Evolutionary conservation across 208 protist genomes (phyloP).

Genomic region (Angomonas deanei): DNA sequence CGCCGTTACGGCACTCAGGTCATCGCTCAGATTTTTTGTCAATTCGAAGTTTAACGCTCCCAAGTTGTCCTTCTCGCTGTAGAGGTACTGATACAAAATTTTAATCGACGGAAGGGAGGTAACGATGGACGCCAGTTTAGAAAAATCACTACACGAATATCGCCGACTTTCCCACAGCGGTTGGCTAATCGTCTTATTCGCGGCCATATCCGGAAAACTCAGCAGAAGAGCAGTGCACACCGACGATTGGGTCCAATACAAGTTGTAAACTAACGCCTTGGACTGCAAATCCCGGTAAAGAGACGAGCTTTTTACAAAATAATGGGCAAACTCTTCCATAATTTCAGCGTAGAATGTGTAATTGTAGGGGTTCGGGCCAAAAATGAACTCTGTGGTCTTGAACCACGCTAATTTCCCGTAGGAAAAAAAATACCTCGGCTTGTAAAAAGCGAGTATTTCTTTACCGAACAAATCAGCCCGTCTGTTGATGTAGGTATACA

Average conservation of each 20-base stretch:
- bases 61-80: neutral
- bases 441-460: conserved; percentile 5
- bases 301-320: neutral
- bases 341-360: neutral
- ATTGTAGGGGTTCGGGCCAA: neutral
- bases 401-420: neutral
- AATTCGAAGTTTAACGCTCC: neutral
- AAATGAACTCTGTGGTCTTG: neutral
- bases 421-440: conserved; percentile 1
- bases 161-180: neutral
- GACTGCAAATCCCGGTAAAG: neutral
- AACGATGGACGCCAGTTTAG: neutral
- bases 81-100: neutral
- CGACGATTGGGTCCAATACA: neutral
- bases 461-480: neutral
- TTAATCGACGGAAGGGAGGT: neutral
- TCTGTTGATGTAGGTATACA: conserved; percentile 35
- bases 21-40: conserved; percentile 14
- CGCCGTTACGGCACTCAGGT: conserved; percentile 17
- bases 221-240: neutral
- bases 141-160: neutral
- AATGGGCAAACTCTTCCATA: neutral
- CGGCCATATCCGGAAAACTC: neutral
- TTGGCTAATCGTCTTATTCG: neutral
- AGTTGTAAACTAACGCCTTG: neutral